Percentiles rank a stretch among this genome's conserved stretches.
Evolutionary conservation across 352 stramenopile species (phyloP).

Genomic region (Phytophthora constricta): DNA sequence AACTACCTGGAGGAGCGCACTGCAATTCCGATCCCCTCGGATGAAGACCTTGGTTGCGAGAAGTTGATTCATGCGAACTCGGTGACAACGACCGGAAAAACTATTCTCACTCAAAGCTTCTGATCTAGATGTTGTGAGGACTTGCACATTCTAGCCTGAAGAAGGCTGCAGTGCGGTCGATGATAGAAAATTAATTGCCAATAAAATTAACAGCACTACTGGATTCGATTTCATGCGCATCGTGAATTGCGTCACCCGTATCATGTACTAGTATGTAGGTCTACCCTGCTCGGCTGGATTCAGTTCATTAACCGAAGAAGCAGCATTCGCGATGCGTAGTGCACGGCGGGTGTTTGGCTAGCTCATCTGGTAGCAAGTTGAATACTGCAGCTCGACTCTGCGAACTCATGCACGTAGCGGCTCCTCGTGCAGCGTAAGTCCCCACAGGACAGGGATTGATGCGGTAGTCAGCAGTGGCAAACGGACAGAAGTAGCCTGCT

Average conservation of each 20-base stretch:
- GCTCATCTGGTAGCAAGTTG: constrained; percentile 1
- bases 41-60: neutral
- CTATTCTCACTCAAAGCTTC: neutral
- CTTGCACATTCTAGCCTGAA: neutral
- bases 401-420: constrained; percentile 45
- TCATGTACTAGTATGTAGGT: too few relatives aligned
- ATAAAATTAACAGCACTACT: too few relatives aligned
- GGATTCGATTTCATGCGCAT: too few relatives aligned
- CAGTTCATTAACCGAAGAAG: constrained; percentile 46
- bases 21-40: neutral
- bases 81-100: neutral
- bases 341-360: constrained; percentile 29
- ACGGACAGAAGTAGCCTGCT: constrained; percentile 70
- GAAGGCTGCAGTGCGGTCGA: neutral
- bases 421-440: constrained; percentile 54
- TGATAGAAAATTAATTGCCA: constrained; percentile 1
- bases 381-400: constrained; percentile 14
- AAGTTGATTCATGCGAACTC: neutral
- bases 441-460: constrained; percentile 47
- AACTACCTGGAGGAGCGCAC: neutral
- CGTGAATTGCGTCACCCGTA: too few relatives aligned
- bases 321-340: constrained; percentile 54
- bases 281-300: too few relatives aligned
- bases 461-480: constrained; percentile 55
- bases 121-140: neutral